Base-by-base conservation (phyloP, 108 stramenopile genomes). In the Aurantiochytrium sp. region DNA sequence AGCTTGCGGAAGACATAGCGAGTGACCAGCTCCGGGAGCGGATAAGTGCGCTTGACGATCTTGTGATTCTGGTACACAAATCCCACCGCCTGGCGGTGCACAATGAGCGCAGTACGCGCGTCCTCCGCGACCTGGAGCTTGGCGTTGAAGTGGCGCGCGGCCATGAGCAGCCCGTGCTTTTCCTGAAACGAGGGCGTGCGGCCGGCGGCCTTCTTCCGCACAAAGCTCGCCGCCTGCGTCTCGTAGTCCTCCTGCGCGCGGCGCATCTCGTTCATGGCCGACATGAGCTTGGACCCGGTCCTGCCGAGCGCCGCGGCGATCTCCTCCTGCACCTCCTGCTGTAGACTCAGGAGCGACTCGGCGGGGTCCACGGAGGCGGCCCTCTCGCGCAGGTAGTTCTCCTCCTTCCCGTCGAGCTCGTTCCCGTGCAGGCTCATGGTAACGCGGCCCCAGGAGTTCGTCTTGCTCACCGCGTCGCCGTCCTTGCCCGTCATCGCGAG, bases 261-360 rank as follows among this genome's bases (percentile, higher is more conserved):
- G 12, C 32, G 39, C 73, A 81, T 81, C 45, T 81, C 73, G 19
- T 81, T 81, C 39, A 81, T 81, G 36, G 73, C 73, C 6, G 42
- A 27, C 39, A 27, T 17, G n/a, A 81, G 45, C 45, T 81, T 81
- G 12, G 39, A 41, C 6, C 73, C 73, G 27, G 73, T 81, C 32
- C 73, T 41, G 45, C 73, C 73, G 10, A 81, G 30, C 45, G 73
- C 73, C n/a, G 73, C 73, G 45, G 73, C 73, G 42, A 81, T 81
- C 39, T 81, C 73, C 73, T 81, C 73, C 32, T 81, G 73, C 10
- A 81, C 73, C 45, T 81, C 73, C 3, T 81, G 42, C 30, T 81
- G 73, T 8, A 81, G 42, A 17, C 45, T 41, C 12, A 81, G 73
- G 6, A 81, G 32, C 59, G 59, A 65, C 24, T 65, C 59, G 34